Evolutionary conservation across 257 asterid species (phyloP).

Genomic region (Nicotiana benthamiana): DNA sequence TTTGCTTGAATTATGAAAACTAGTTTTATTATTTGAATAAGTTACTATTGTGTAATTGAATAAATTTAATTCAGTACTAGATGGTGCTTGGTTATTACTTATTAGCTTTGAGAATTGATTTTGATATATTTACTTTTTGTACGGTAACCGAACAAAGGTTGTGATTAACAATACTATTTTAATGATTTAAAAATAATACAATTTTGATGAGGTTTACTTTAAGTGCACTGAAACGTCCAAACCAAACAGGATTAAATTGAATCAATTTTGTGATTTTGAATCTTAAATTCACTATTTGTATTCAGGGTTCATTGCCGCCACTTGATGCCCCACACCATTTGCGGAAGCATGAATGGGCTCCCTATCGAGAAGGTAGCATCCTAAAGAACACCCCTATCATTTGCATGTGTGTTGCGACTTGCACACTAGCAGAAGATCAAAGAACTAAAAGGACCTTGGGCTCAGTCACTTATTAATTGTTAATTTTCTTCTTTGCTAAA

Average conservation of each 20-base stretch:
- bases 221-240: not conserved
- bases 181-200: not conserved
- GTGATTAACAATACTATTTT: not conserved
- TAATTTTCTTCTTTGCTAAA: not conserved
- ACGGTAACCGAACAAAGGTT: not conserved
- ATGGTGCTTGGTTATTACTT: not conserved
- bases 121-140: not conserved
- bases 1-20: not conserved
- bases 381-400: not conserved
- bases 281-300: conserved; percentile 4
- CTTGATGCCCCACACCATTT: conserved; percentile 96
- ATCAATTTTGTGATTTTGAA: not conserved
- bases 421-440: not conserved
- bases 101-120: not conserved
- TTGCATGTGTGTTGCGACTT: not conserved
- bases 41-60: not conserved
- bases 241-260: not conserved
- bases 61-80: not conserved
- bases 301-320: conserved; percentile 85
- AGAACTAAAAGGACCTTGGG: not conserved
- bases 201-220: not conserved
- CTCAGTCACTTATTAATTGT: not conserved
- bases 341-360: conserved; percentile 96
- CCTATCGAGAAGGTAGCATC: conserved; percentile 84
- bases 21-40: not conserved